Conservation (phyloP, 306 rosid genomes). For the Luffa aegyptiaca region DNA sequence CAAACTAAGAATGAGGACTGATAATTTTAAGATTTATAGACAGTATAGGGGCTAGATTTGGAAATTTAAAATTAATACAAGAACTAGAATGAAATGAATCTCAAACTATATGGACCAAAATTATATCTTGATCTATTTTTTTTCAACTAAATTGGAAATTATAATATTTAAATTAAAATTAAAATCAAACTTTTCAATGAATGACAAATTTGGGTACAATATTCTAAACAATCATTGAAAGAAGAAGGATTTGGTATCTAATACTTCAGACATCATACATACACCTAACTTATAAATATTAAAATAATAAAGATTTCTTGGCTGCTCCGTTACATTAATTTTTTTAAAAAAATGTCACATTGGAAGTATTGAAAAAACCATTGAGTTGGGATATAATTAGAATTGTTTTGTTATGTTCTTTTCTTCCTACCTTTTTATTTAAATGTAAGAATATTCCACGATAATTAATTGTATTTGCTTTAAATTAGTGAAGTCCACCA, state of each 20-base stretch:
- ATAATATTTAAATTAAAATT: background rate
- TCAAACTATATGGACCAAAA: too few relatives aligned
- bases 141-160: background rate
- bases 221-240: background rate
- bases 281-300: background rate
- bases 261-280: background rate
- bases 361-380: background rate
- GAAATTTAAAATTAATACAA: too few relatives aligned
- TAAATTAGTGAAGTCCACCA: background rate
- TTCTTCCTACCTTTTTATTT: background rate
- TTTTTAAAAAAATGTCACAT: background rate
- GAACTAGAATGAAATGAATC: too few relatives aligned
- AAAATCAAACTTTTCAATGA: background rate
- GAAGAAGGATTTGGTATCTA: background rate
- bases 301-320: background rate
- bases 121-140: too few relatives aligned
- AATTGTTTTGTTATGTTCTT: background rate
- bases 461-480: background rate
- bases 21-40: too few relatives aligned
- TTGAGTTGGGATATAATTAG: background rate
- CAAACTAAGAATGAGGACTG: too few relatives aligned
- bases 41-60: too few relatives aligned
- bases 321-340: background rate
- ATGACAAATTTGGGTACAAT: background rate
- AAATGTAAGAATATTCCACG: background rate